Evolutionary conservation across 192 early-diverging fungal genomes (phyloP), one percentile per base, ranked within the genome.

Genomic region (Coemansia asiatica): DNA sequence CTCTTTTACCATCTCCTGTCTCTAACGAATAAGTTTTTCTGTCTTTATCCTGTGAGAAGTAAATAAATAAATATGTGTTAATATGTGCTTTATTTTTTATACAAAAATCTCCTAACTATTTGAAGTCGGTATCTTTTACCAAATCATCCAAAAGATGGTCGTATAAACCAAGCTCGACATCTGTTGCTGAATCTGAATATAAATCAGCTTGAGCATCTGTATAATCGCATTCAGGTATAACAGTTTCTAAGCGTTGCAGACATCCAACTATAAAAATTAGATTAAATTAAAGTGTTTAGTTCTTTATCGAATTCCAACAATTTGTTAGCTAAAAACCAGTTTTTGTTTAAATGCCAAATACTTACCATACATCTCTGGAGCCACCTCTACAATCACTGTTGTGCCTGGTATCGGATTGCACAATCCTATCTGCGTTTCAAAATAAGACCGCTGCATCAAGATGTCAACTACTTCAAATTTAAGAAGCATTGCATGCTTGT

Each of bases 311-410:
- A n/a, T n/a, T n/a, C n/a, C n/a, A n/a, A n/a, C n/a, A n/a, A n/a
- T n/a, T n/a, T n/a, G n/a, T n/a, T n/a, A 48, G 1, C 15, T 48
- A 48, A 2, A 5, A 48, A 15, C 15, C 8, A 48, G 46, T 58
- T 58, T 58, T n/a, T n/a, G n/a, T n/a, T 57, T 33, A 7, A 12
- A 57, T 21, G 18, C 18, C 16, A 2, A 13, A 16, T 60, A 67
- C 76, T 49, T 79, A 70, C 76, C 76, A 38, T 67, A 51, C 48
- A 18, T 61, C 22, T 64, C 67, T 18, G 76, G 71, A 13, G 76
- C 60, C 1, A 74, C 71, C 22, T 79, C 68, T 22, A 79, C 33
- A 22, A 74, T 21, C 0, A 72, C 71, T 4, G 53, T 53, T 15
- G 71, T 31, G 6, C 56, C 40, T 22, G 67, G 56, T 12, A 8